Conservation (phyloP, 2,329 filamentous ascomycete species). For the Fusarium nodosum region DNA sequence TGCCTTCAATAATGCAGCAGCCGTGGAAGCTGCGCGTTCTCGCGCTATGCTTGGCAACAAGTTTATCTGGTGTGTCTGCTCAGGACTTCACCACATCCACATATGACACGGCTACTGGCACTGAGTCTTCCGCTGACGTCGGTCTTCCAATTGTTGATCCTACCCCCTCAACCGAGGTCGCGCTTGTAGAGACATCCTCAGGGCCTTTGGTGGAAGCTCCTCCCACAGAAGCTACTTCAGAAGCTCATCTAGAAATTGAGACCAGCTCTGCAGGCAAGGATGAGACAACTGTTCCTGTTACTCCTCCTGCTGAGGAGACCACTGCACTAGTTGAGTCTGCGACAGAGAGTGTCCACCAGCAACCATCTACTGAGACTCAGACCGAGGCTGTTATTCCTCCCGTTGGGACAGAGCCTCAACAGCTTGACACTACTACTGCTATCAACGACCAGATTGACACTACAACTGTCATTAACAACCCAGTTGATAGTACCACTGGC, state of each 20-base stretch:
- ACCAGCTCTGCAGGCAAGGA: not conserved
- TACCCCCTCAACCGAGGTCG: not conserved
- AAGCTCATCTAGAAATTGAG: not conserved
- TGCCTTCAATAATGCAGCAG: constrained; percentile 5
- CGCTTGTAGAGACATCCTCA: not conserved
- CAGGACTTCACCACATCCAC: constrained; percentile 4
- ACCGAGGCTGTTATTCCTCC: not conserved
- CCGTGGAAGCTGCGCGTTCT: constrained; percentile 22
- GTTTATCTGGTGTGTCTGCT: not conserved
- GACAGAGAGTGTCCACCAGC: not conserved
- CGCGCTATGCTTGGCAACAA: constrained; percentile 16
- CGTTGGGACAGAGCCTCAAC: not conserved
- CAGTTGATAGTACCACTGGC: not conserved
- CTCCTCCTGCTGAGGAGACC: not conserved
- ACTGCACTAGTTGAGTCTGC: not conserved
- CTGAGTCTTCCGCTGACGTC: not conserved
- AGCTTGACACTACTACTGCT: not conserved
- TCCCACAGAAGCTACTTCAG: not conserved
- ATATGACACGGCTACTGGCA: not conserved
- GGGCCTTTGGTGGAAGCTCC: not conserved
- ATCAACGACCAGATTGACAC: not conserved
- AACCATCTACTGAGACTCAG: constrained; percentile 1
- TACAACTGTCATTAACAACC: not conserved
- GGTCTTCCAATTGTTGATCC: not conserved
- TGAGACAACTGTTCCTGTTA: not conserved